Evolutionary conservation across 1,284 basidiomycete species (phyloP).

Genomic region (Ganoderma sinense): DNA sequence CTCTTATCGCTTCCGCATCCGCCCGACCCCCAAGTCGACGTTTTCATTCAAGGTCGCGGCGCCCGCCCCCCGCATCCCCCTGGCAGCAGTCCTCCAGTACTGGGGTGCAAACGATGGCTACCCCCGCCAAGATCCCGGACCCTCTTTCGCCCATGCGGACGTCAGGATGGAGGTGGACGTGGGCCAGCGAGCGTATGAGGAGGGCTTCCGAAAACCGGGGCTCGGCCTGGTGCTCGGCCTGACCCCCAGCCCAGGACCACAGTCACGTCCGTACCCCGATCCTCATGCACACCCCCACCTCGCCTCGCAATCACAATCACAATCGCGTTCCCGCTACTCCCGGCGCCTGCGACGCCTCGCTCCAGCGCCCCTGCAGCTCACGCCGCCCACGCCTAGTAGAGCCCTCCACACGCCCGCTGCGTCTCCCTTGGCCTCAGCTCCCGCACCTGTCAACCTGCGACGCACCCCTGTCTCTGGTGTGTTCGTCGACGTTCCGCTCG

Average conservation of each 20-base stretch:
- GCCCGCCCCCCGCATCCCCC: slow-evolving; percentile 25
- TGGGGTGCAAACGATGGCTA: slow-evolving; percentile 21
- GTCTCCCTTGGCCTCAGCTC: slow-evolving; percentile 1
- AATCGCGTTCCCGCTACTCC: slow-evolving; percentile 28
- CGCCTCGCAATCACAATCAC: slow-evolving; percentile 15
- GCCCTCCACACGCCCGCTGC: slow-evolving; percentile 15
- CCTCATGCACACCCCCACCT: slow-evolving; percentile 8
- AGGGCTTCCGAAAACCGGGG: slow-evolving; percentile 8
- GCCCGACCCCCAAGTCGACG: slow-evolving; percentile 20
- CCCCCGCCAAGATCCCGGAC: slow-evolving; percentile 13
- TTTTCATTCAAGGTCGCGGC: slow-evolving; percentile 26
- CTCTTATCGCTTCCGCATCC: slow-evolving; percentile 14
- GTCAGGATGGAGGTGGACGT: slow-evolving; percentile 14
- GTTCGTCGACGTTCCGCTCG: slow-evolving; percentile 18
- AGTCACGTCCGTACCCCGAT: slow-evolving; percentile 14
- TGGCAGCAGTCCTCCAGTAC: slow-evolving; percentile 22
- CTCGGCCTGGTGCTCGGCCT: slow-evolving; percentile 26
- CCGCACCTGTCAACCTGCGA: neutral
- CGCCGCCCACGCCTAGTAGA: slow-evolving; percentile 22
- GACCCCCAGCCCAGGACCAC: slow-evolving; percentile 17
- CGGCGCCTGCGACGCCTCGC: slow-evolving; percentile 31
- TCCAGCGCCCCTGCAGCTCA: slow-evolving; percentile 29
- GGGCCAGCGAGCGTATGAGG: slow-evolving; percentile 4
- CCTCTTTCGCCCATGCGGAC: slow-evolving; percentile 7
- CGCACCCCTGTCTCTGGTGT: slow-evolving; percentile 9